These are phyloP conservation scores for Centella asiatica DNA, from an alignment of 129 eudicot species.

Conservation along the genomic window DNA sequence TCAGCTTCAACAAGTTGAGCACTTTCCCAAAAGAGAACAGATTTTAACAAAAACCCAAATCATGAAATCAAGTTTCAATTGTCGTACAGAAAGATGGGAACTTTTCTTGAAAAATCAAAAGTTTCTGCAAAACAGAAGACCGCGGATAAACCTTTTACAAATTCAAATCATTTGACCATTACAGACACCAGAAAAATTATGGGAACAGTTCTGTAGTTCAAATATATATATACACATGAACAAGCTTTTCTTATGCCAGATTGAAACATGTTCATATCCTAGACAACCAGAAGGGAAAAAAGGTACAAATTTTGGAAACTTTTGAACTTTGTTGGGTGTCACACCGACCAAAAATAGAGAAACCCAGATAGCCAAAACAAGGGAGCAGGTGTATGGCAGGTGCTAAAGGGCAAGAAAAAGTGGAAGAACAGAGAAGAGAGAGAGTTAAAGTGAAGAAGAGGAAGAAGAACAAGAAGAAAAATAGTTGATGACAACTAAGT, in stretches of 20 bases:
- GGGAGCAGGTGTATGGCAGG: constrained; percentile 33
- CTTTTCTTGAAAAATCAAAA: not conserved
- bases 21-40: no score
- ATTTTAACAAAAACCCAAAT: not conserved
- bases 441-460: not conserved
- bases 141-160: constrained; percentile 7
- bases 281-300: constrained; percentile 13
- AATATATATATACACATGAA: not conserved
- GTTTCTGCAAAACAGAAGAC: constrained; percentile 2
- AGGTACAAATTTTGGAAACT: not conserved
- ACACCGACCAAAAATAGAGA: constrained; percentile 66
- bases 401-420: constrained; percentile 35
- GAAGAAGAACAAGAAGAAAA: not conserved
- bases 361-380: constrained; percentile 36
- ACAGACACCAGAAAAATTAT: not conserved
- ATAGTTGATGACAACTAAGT: constrained; percentile 10
- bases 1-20: not conserved
- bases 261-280: not conserved
- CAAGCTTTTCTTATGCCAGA: constrained; percentile 18
- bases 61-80: constrained; percentile 1
- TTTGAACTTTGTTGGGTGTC: constrained; percentile 19
- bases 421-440: constrained; percentile 13
- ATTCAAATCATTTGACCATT: constrained; percentile 7
- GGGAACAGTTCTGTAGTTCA: not conserved
- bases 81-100: not conserved